Conservation (phyloP, 345 rosid genomes). For the Ceriops zippeliana region DNA sequence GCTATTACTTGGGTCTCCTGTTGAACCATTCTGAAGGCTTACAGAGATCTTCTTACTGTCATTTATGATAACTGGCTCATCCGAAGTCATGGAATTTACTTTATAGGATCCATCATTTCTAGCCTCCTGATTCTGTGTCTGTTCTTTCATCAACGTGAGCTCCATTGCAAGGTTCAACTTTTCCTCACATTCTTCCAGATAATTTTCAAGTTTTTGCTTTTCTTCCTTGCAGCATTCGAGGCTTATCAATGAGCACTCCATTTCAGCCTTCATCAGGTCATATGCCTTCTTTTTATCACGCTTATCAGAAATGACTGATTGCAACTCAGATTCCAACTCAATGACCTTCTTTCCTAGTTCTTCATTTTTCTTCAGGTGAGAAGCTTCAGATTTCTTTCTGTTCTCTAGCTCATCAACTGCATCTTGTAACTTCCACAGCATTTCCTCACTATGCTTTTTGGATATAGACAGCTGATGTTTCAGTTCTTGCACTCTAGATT, state of each 20-base stretch:
- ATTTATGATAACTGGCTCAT: constrained; percentile 22
- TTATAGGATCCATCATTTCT: constrained; percentile 22
- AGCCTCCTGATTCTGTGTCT: constrained; percentile 37
- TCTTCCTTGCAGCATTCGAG: constrained; percentile 98
- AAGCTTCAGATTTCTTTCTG: constrained; percentile 72
- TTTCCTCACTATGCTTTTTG: constrained; percentile 84
- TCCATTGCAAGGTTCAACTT: constrained; percentile 56
- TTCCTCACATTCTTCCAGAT: constrained; percentile 61
- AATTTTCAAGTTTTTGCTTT: constrained; percentile 70
- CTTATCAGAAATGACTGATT: constrained; percentile 52
- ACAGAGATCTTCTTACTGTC: constrained; percentile 7
- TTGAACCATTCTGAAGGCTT: constrained; percentile 20
- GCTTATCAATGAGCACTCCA: constrained; percentile 88
- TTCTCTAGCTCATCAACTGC: constrained; percentile 77
- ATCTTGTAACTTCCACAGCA: constrained; percentile 90
- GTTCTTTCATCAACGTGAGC: constrained; percentile 45
- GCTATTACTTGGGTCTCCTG: constrained; percentile 3
- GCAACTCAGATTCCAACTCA: constrained; percentile 74
- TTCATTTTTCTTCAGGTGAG: constrained; percentile 72
- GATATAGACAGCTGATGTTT: constrained; percentile 82
- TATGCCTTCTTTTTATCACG: constrained; percentile 71
- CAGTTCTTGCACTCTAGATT: constrained; percentile 75
- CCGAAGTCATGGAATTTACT: constrained; percentile 22
- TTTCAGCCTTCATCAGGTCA: constrained; percentile 84
- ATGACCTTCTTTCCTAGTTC: constrained; percentile 64